phyloP scores from a whole-genome alignment of 805 yeast genomes.

The Suhomyces faveliae region DNA sequence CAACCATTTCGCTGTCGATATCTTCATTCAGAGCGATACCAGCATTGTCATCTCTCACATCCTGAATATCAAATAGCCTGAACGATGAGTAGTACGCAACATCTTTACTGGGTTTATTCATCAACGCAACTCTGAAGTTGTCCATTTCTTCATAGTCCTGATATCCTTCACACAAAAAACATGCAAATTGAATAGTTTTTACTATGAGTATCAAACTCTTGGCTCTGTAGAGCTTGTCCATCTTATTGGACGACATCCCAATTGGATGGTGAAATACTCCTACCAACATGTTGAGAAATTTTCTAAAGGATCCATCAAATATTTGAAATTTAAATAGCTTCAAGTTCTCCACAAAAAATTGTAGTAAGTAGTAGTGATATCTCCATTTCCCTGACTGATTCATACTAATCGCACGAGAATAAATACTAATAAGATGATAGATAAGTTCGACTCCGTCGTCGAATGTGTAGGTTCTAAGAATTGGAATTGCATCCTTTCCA shows the following conservation, averaged over 20 bases:
- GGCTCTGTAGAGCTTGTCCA: slow-evolving; percentile 5
- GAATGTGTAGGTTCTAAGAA: slow-evolving; percentile 24
- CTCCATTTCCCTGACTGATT: slow-evolving; percentile 30
- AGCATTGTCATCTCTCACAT: slow-evolving; percentile 3
- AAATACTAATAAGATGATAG: slow-evolving; percentile 30
- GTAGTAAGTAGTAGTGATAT: slow-evolving; percentile 22
- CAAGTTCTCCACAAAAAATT: slow-evolving; percentile 17
- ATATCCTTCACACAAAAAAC: slow-evolving; percentile 33
- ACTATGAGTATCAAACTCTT: slow-evolving; percentile 8
- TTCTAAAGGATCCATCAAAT: slow-evolving; percentile 19
- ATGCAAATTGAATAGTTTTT: slow-evolving; percentile 19
- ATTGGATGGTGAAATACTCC: slow-evolving; percentile 14
- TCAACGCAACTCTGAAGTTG: slow-evolving; percentile 8
- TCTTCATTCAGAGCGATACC: not conserved
- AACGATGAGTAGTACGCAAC: slow-evolving; percentile 5
- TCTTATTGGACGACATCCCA: slow-evolving; percentile 1
- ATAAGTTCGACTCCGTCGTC: slow-evolving; percentile 20
- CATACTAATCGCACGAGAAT: slow-evolving; percentile 20
- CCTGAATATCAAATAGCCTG: slow-evolving; percentile 11
- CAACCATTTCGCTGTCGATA: not conserved
- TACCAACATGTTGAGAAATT: slow-evolving; percentile 23
- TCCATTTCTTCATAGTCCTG: slow-evolving; percentile 23
- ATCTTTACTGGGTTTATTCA: slow-evolving; percentile 4
- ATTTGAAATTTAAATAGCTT: slow-evolving; percentile 19
- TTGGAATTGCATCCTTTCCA: slow-evolving; percentile 16